Evolutionary conservation across 352 stramenopile species (phyloP), one percentile per base, ranked within the genome.

Genomic region (Lagenidium giganteum): DNA sequence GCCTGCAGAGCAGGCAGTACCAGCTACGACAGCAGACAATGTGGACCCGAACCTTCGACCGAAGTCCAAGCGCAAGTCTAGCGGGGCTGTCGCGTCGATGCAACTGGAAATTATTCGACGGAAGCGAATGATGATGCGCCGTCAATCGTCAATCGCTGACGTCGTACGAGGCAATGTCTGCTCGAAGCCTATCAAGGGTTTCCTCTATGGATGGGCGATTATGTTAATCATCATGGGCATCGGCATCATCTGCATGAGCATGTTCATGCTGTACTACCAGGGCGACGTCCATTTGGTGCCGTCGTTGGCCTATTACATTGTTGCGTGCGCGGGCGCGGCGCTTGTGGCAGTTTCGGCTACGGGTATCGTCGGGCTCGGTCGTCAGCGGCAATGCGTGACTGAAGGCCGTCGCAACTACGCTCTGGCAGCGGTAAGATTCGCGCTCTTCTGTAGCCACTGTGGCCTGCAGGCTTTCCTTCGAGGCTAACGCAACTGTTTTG

Each of bases 251-350:
- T 75, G 49, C 7, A 52, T 83, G n/a, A 70, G 77, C 0, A 28
- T 86, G 23, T 87, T 81, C 24, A 48, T 78, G 11, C 50, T 82
- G 17, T 86, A 73, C 46, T 77, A 83, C 37, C 66, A 84, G 39
- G 58, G 75, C 6, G 74, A 78, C 21, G 72, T 67, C 1, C 57
- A 67, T 21, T 62, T 87, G 17, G 60, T 70, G 5, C 70, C 75
- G 6, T 49, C 51, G 3, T 46, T 79, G 1, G 64, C 69, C 20
- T 83, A 81, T 38, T 70, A 67, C 45, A 29, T 86, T 20, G 66
- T 70, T 12, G 61, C 68, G 12, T 83, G 70, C 33, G 70, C 63
- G 7, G 67, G 64, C 1, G 31, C 80, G 1, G 64, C 44, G 4
- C 38, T 83, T 27, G 43, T 66, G 2, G 25, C 83, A n/a, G 57